Evolutionary conservation across 768 basidiomycete genomes (phyloP), one percentile per base, ranked within the genome.

Genomic region (Suillus occidentalis): DNA sequence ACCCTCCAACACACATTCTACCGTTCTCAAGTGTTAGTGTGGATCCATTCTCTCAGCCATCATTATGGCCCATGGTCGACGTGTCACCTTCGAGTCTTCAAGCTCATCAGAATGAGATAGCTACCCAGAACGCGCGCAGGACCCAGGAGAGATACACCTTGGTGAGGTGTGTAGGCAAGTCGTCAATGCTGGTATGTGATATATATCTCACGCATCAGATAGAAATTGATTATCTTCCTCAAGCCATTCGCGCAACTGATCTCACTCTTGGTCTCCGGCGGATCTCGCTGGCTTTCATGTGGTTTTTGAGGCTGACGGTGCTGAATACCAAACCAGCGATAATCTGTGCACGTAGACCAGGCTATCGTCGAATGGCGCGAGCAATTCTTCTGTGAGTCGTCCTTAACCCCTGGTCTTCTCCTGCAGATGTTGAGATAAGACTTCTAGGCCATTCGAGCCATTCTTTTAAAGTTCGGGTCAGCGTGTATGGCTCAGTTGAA

Each of bases 211-310:
- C 4, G 5, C 7, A n/a, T 55, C 36, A 5, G 5, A 55, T n/a
- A n/a, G n/a, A n/a, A n/a, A n/a, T n/a, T n/a, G n/a, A n/a, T n/a
- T n/a, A n/a, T n/a, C n/a, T 36, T n/a, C 12, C 18, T n/a, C n/a
- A 55, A 69, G 70, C 40, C 8, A 59, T 70, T 39, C 69, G 59
- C 2, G 65, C 55, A n/a, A 63, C 63, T 10, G 31, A 64, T 58
- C n/a, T 71, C 14, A 3, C 22, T 7, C 28, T 25, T 34, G 64
- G 64, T 58, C 39, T 66, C 18, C 28, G 16, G 1, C 60, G 56
- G 2, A 60, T 66, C 8, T 69, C 69, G 34, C 60, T 5, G 70
- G 69, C 6, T 64, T 70, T 20, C 67, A 61, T 47, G 53, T 69
- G 16, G 18, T 7, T 5, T 7, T 65, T 8, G 12, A 22, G 18